Conservation (phyloP, 2,329 filamentous ascomycete species). For the Phoma herbarum region DNA sequence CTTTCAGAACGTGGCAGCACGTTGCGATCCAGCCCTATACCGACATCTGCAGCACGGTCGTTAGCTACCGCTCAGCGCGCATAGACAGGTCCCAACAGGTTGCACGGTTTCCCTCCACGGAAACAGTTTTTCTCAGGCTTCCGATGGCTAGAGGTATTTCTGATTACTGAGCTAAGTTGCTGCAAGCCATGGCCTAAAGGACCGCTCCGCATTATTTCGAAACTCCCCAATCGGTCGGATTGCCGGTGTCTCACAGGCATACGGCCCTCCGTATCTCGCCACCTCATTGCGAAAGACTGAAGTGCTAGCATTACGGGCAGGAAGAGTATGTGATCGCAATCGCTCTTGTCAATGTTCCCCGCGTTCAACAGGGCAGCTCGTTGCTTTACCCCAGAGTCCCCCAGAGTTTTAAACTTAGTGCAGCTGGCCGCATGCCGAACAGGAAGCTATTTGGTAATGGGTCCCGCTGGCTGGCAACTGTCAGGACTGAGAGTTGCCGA, state of each 20-base stretch:
- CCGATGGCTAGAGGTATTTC: not conserved
- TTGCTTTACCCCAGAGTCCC: slow-evolving; percentile 6
- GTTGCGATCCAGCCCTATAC: slow-evolving; percentile 4
- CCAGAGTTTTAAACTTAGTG: not conserved
- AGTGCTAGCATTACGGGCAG: not conserved
- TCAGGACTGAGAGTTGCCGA: slow-evolving; percentile 2
- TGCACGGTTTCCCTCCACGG: not conserved
- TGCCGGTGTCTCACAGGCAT: not conserved
- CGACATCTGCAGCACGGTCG: not conserved
- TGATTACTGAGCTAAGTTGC: not conserved
- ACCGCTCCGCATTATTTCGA: slow-evolving; percentile 9
- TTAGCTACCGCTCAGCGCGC: not conserved
- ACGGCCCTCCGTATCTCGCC: not conserved
- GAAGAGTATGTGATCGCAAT: not conserved
- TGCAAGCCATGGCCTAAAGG: not conserved
- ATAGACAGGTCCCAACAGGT: not conserved
- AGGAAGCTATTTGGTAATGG: slow-evolving; percentile 10
- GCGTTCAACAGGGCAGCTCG: not conserved
- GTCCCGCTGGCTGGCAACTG: not conserved
- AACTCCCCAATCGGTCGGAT: not conserved
- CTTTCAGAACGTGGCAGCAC: not conserved
- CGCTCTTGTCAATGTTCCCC: not conserved
- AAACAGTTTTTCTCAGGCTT: not conserved
- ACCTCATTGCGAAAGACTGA: not conserved
- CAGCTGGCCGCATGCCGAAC: not conserved